Evolutionary conservation across 2,329 filamentous ascomycete genomes (phyloP).

Genomic region (Spiromastix sp.): DNA sequence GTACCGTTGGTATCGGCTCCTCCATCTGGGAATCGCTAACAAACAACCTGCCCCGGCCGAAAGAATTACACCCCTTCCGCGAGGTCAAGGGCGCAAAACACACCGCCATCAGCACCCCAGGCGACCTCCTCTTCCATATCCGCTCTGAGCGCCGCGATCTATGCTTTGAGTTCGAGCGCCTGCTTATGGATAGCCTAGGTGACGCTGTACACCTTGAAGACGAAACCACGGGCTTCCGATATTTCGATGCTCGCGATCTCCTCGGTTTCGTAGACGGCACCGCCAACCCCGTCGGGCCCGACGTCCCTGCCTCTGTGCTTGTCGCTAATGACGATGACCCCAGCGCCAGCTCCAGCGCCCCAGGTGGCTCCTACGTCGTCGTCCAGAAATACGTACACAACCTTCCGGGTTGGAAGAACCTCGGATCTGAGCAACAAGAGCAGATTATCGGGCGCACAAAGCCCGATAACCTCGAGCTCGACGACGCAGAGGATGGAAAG

Average conservation of each 20-base stretch:
- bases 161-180: constrained; percentile 49
- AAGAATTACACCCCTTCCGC: constrained; percentile 43
- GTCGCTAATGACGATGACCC: constrained; percentile 34
- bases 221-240: constrained; percentile 47
- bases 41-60: constrained; percentile 34
- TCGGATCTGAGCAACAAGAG: constrained; percentile 44
- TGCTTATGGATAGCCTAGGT: constrained; percentile 41
- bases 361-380: constrained; percentile 50
- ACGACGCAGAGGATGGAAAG: constrained; percentile 36
- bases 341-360: no score
- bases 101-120: constrained; percentile 45
- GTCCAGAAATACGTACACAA: constrained; percentile 51
- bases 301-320: constrained; percentile 34
- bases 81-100: constrained; percentile 39
- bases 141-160: constrained; percentile 46
- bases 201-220: constrained; percentile 40
- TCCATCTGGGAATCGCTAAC: constrained; percentile 41
- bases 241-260: constrained; percentile 49
- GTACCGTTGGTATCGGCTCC: constrained; percentile 46
- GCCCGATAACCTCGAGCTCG: constrained; percentile 47
- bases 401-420: constrained; percentile 36
- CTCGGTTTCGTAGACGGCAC: constrained; percentile 53
- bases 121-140: constrained; percentile 50
- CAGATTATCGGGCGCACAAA: constrained; percentile 48
- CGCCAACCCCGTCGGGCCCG: constrained; percentile 44